Evolutionary conservation across 1,139 yeast species (phyloP), one percentile per base, ranked within the genome.

Genomic region (Blastobotrys aristatus): DNA sequence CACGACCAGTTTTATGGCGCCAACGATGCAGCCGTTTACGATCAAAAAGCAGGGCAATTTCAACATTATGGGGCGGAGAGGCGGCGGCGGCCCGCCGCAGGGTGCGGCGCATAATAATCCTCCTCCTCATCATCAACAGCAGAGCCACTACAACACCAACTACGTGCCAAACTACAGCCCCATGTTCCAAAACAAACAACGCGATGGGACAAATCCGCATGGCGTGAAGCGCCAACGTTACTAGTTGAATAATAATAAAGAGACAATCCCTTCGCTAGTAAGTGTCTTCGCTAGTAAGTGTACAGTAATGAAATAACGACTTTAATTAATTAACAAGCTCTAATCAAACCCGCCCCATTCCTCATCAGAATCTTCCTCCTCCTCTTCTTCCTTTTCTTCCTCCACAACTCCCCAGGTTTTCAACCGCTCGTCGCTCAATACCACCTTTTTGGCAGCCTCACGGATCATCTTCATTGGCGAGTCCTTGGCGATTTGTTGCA

Each of bases 391-490:
- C 3, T 57, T 74, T 16, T 67, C 72, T 1, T 60, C 67, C 52
- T 47, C 72, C 70, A 66, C 65, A 3, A 81, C 72, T 6, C 82
- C 84, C 95, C 96, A 87, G 35, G 71, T 71, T 32, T 65, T 65
- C 50, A 88, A 72, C 60, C 94, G 74, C 32, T 70, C 67, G 62
- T 89, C 95, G 1, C 70, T 70, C 47, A 86, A 68, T 1, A 90
- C 75, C 40, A 86, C 94, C 40, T 76, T 79, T 55, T 70, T 73
- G 52, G 84, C 81, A 58, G 80, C 82, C 49, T 74, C 72, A 62
- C 88, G 78, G 52, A 89, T 69, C 1, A 86, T 77, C 67, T 84
- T 86, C 60, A 79, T 73, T 32, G 72, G 68, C 11, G 82, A 75
- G 20, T 70, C 66, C 33, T 71, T 69, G 38, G 73, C 70, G 49